Evolutionary conservation across 371 early-diverging fungal genomes (phyloP).

Genomic region (Mucor saturninus): DNA sequence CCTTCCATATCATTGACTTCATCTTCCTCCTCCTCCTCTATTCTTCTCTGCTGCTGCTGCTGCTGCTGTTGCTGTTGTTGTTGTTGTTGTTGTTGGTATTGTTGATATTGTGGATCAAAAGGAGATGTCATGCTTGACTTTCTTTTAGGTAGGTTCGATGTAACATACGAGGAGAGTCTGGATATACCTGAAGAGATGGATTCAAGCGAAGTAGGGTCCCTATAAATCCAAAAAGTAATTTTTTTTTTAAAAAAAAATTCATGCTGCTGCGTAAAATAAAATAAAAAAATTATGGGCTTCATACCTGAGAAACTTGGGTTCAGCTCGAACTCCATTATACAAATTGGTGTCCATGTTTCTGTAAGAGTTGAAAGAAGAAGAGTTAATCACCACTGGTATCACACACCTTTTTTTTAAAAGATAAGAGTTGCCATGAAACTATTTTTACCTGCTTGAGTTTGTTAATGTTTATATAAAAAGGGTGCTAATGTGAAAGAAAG

Average conservation of each 20-base stretch:
- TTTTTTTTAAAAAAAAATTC: background rate
- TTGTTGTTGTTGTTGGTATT: conserved; percentile 31
- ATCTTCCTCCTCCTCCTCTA: conserved; percentile 15
- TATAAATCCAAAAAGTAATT: conserved; percentile 9
- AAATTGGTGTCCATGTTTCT: conserved; percentile 24
- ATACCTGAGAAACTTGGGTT: conserved; percentile 53
- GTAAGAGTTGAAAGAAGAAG: no score
- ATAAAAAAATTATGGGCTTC: background rate
- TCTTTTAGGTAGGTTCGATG: conserved; percentile 50
- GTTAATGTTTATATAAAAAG: background rate
- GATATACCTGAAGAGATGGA: conserved; percentile 62
- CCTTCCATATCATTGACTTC: conserved; percentile 30
- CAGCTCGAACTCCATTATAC: conserved; percentile 53
- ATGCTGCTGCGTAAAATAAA: background rate
- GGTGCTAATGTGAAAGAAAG: conserved; percentile 1
- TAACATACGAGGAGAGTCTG: conserved; percentile 63
- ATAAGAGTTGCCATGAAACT: background rate
- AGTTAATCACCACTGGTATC: no score
- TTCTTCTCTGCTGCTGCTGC: conserved; percentile 11
- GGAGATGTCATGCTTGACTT: conserved; percentile 47
- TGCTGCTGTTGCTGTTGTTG: conserved; percentile 27
- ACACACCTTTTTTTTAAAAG: no score
- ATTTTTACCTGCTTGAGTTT: background rate
- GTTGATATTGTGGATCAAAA: conserved; percentile 38
- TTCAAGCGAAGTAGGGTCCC: conserved; percentile 67